Evolutionary conservation across 1,139 yeast genomes (phyloP).

Genomic region (Hemisphaericaspora xylofermentans): DNA sequence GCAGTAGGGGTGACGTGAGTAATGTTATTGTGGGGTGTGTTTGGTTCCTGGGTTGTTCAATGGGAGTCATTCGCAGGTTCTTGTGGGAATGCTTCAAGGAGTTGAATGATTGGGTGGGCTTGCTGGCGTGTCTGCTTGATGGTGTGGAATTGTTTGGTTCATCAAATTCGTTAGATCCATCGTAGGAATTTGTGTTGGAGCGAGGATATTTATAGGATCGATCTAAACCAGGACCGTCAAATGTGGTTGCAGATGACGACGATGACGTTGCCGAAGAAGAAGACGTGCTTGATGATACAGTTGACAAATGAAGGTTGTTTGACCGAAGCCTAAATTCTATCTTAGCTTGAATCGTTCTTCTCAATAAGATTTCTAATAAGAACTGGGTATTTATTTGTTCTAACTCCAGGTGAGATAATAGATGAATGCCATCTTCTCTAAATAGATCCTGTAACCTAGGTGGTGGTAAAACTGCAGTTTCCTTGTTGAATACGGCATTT

Average conservation of each 20-base stretch:
- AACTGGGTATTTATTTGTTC: conserved; percentile 32
- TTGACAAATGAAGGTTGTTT: background rate
- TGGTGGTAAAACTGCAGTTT: conserved; percentile 21
- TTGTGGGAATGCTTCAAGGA: too few species aligned
- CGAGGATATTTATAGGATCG: background rate
- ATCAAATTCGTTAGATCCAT: background rate
- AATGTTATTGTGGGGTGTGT: too few species aligned
- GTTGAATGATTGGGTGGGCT: too few species aligned
- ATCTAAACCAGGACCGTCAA: background rate
- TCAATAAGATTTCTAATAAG: conserved; percentile 36
- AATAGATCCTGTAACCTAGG: conserved; percentile 31
- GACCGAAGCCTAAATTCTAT: conserved; percentile 32
- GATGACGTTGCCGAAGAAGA: conserved; percentile 6
- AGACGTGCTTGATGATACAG: background rate
- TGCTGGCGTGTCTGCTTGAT: background rate
- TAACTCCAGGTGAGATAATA: conserved; percentile 25
- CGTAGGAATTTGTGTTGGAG: background rate
- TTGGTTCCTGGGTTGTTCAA: too few species aligned
- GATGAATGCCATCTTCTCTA: conserved; percentile 30
- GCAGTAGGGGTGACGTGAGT: too few species aligned
- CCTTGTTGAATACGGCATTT: conserved; percentile 24
- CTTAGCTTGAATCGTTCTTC: conserved; percentile 47
- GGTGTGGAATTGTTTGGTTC: background rate
- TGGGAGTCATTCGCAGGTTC: too few species aligned
- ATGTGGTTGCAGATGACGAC: background rate